Percentiles rank a stretch among this genome's conserved stretches.
phyloP scores from a whole-genome alignment of 441 rosid species.

The Capsella rubella region DNA sequence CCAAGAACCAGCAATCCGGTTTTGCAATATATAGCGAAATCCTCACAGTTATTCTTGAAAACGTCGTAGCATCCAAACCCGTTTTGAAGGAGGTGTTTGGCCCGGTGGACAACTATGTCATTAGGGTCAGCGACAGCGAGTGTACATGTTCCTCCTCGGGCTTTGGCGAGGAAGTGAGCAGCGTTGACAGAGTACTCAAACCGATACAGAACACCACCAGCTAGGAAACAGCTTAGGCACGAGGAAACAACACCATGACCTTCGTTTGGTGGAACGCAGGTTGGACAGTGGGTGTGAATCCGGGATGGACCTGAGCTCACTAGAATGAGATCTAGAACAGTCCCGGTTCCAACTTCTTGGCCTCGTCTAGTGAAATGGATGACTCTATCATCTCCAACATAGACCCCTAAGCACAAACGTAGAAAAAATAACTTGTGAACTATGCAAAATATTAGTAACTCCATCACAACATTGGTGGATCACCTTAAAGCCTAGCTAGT shows the following conservation, averaged over 20 bases:
- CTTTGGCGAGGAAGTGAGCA: constrained; percentile 82
- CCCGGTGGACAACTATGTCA: constrained; percentile 65
- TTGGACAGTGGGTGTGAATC: constrained; percentile 62
- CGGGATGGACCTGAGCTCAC: constrained; percentile 75
- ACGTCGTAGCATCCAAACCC: constrained; percentile 87
- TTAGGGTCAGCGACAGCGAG: constrained; percentile 69
- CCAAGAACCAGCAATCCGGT: constrained; percentile 73
- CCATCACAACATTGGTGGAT: too few species aligned
- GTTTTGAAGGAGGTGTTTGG: constrained; percentile 71
- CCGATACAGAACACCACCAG: constrained; percentile 79
- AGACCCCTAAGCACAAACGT: constrained; percentile 60
- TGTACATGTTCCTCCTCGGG: constrained; percentile 94
- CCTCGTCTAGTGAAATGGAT: constrained; percentile 89
- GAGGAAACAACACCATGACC: constrained; percentile 78
- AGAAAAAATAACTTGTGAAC: background rate
- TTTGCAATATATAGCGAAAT: constrained; percentile 86
- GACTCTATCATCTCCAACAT: constrained; percentile 78
- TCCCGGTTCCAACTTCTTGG: constrained; percentile 92
- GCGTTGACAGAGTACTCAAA: constrained; percentile 80
- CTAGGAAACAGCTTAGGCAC: constrained; percentile 87
- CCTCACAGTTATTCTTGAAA: constrained; percentile 85
- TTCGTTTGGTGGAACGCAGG: constrained; percentile 59
- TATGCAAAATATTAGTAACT: background rate
- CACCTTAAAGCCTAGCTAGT: background rate
- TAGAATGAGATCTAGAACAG: constrained; percentile 68